phyloP scores from a whole-genome alignment of 768 basidiomycete genomes.

The Boletus sp. region DNA sequence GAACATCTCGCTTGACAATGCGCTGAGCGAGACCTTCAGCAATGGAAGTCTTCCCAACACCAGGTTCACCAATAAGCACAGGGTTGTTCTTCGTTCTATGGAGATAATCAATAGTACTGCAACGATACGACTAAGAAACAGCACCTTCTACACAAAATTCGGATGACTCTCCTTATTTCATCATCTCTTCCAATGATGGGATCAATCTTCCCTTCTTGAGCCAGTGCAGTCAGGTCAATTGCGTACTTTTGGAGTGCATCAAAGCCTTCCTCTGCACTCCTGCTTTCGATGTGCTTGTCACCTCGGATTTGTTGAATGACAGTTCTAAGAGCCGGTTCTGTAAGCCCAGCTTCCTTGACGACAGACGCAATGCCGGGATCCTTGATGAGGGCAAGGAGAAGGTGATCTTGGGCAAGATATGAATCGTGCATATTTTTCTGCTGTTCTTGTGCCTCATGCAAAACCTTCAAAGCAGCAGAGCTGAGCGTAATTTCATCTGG shows the following conservation, averaged over 20 bases:
- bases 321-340: conserved; percentile 67
- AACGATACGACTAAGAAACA: background rate
- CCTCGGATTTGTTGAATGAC: conserved; percentile 79
- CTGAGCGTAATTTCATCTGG: conserved; percentile 77
- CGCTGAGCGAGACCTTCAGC: conserved; percentile 95
- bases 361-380: conserved; percentile 63
- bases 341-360: conserved; percentile 74
- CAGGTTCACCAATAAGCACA: conserved; percentile 92
- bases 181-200: conserved; percentile 93
- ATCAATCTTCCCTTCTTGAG: conserved; percentile 92
- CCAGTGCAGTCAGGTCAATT: conserved; percentile 79
- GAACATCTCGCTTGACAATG: conserved; percentile 91
- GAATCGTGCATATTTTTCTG: conserved; percentile 87
- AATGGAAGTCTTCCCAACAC: conserved; percentile 94
- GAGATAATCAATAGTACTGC: conserved; percentile 7
- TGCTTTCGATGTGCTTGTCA: conserved; percentile 80
- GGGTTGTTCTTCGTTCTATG: conserved; percentile 94
- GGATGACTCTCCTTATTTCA: conserved; percentile 81
- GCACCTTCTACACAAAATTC: conserved; percentile 77
- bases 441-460: conserved; percentile 71
- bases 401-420: conserved; percentile 90
- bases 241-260: conserved; percentile 91
- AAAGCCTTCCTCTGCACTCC: conserved; percentile 86
- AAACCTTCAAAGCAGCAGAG: conserved; percentile 51
- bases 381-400: conserved; percentile 81